Conservation (phyloP, 371 early-diverging fungal species). For the Batrachochytrium dendrobatidis region DNA sequence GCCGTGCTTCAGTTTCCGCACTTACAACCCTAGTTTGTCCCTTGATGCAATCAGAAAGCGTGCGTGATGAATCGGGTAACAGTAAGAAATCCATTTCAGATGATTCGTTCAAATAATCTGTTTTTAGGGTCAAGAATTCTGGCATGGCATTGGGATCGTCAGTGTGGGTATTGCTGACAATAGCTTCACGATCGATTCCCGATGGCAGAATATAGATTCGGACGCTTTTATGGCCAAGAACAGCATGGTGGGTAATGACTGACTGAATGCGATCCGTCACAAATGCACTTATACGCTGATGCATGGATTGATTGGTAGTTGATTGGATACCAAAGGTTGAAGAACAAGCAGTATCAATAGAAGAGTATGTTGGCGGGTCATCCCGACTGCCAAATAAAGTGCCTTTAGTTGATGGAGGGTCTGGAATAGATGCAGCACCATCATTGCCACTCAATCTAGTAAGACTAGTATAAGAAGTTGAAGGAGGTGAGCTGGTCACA, state of each 20-base stretch:
- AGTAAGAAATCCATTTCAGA: neutral
- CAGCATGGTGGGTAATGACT: neutral
- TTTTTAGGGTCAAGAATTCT: neutral
- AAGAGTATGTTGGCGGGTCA: neutral
- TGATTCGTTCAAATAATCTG: neutral
- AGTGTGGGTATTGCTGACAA: neutral
- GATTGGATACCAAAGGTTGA: neutral
- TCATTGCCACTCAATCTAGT: no score
- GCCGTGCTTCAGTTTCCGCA: neutral
- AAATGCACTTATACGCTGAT: neutral
- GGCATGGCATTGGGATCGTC: neutral
- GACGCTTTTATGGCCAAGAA: neutral
- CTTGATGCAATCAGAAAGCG: neutral
- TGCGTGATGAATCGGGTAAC: neutral
- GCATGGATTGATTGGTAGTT: neutral
- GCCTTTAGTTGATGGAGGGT: no score
- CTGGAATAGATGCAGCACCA: no score
- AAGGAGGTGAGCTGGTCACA: neutral
- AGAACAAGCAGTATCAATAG: neutral
- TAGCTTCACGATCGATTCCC: neutral
- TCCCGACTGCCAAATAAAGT: neutral
- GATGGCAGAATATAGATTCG: neutral
- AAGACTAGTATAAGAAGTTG: neutral
- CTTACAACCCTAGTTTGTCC: neutral
- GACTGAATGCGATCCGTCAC: neutral